phyloP scores from a whole-genome alignment of 2,329 filamentous ascomycete genomes.

The Colletotrichum sp. region DNA sequence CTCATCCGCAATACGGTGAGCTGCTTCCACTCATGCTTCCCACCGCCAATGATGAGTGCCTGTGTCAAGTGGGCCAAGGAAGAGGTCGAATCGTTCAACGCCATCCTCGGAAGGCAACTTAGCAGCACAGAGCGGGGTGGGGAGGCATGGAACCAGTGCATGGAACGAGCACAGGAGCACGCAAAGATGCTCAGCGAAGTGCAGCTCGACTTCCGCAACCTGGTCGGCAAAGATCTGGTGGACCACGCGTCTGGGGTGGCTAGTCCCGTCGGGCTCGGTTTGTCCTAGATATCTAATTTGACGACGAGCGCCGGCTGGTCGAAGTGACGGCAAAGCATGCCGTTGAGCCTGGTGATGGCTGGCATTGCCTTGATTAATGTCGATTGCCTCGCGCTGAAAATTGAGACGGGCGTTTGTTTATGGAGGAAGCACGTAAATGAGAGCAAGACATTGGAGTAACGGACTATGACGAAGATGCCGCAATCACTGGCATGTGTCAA shows the following conservation, averaged over 20 bases:
- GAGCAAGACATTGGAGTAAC: background rate
- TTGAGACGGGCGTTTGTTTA: background rate
- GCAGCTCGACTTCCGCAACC: constrained; percentile 84
- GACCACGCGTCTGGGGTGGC: constrained; percentile 29
- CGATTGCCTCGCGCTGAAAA: background rate
- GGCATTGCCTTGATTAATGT: background rate
- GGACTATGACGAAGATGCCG: background rate
- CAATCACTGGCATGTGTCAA: background rate
- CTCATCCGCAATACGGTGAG: constrained; percentile 91
- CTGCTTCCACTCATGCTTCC: constrained; percentile 88
- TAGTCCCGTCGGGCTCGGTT: constrained; percentile 47
- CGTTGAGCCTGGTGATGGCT: background rate
- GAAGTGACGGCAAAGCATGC: background rate
- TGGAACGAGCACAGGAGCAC: constrained; percentile 81
- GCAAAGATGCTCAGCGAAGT: constrained; percentile 82
- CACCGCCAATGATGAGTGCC: constrained; percentile 85
- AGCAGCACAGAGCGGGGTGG: constrained; percentile 83
- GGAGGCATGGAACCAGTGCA: constrained; percentile 80
- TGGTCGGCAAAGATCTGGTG: constrained; percentile 68
- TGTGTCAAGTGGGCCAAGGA: constrained; percentile 99
- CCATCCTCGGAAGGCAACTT: constrained; percentile 79
- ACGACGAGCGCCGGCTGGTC: background rate
- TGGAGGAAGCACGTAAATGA: background rate
- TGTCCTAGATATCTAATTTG: constrained; percentile 27
- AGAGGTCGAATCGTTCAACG: constrained; percentile 89